Base-by-base conservation (phyloP, 768 basidiomycete genomes). In the Multifurca ochricompacta region DNA sequence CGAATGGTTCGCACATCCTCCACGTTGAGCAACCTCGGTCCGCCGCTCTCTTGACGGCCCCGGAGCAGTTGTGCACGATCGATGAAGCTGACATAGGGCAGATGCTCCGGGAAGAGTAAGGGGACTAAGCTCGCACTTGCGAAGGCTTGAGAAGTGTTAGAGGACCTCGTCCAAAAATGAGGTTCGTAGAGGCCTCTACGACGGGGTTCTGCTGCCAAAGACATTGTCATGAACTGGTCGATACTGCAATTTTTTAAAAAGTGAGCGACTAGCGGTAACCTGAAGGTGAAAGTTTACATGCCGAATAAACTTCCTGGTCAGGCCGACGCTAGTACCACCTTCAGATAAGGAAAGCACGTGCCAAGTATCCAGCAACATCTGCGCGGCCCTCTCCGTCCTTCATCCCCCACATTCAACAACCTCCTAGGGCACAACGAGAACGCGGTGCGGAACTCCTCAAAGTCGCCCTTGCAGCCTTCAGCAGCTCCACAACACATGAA, bases 151-250 rank as follows among this genome's bases (percentile, higher is more conserved):
- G 21, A 31, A 23, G 3, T 36, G 36, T 47, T 57, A 14, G 66
- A 62, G 11, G 72, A 57, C 40, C 77, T 75, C 4, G 74, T 70
- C 87, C 87, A 91, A 68, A 83, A 88, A 60, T 83, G 79, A 0
- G 87, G 85, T 59, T 88, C 86, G 52, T 87, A 90, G 2, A 84
- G 68, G 7, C 85, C 85, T 65, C 77, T 82, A n/a, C 82, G 74
- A 19, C 82, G 77, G 6, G 87, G 81, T 62, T 91, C 89, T 14
- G 83, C 80, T 35, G 85, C 80, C 31, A 88, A 66, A 2, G 89
- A 91, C 18, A 88, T 72, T 0, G 84, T 80, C 78, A 83, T 85
- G 62, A 88, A 90, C 56, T 87, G 85, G 23, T 87, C 87, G 56
- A 85, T 70, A 7, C 85, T 88, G 59, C 13, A 49, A 25, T n/a